phyloP scores from a whole-genome alignment of 257 asterid genomes.

The Penstemon davidsonii region DNA sequence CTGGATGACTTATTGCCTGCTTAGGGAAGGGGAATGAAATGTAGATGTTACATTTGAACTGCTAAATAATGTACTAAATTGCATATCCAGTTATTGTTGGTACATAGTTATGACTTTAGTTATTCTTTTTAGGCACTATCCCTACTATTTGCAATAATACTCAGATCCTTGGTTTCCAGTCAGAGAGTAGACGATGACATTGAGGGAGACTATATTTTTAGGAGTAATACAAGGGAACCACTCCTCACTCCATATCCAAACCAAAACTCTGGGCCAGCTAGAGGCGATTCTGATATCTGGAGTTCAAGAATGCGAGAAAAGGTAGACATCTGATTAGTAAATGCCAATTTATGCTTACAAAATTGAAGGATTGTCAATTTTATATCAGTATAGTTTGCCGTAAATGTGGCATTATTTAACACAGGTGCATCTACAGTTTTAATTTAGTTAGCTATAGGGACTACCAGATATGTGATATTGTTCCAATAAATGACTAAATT shows the following conservation, averaged over 20 bases:
- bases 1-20: constrained; percentile 8
- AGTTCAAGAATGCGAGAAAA: constrained; percentile 78
- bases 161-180: constrained; percentile 63
- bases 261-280: constrained; percentile 47
- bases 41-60: constrained; percentile 7
- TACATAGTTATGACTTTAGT: constrained; percentile 9
- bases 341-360: neutral
- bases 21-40: neutral
- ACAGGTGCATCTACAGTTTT: constrained; percentile 1
- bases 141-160: constrained; percentile 54
- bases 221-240: constrained; percentile 61
- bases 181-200: constrained; percentile 49
- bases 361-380: no score
- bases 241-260: constrained; percentile 46
- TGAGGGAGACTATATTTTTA: constrained; percentile 51
- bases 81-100: constrained; percentile 15
- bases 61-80: constrained; percentile 9
- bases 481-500: constrained; percentile 6
- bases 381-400: neutral
- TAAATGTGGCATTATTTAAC: neutral
- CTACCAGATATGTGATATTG: constrained; percentile 2
- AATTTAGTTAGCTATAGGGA: neutral
- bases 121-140: constrained; percentile 58
- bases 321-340: constrained; percentile 41
- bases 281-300: constrained; percentile 77